phyloP scores from a whole-genome alignment of 257 asterid genomes.

The Gardenia jasminoides region DNA sequence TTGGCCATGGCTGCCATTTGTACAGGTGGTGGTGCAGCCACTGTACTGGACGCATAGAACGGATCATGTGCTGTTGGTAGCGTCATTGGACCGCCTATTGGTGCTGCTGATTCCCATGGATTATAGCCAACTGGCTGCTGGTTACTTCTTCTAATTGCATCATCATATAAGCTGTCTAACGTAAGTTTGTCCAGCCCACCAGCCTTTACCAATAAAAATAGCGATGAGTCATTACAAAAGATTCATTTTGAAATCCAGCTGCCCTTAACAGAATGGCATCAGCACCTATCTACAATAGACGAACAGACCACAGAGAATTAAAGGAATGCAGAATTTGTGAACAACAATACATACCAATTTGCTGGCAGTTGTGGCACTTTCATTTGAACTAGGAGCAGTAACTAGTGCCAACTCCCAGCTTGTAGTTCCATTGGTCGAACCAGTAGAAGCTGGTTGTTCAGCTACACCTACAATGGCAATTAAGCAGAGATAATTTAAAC shows the following conservation, averaged over 20 bases:
- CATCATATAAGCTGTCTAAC: constrained; percentile 89
- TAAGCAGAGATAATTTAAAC: neutral
- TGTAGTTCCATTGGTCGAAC: constrained; percentile 52
- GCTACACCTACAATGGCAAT: constrained; percentile 33
- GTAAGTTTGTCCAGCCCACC: constrained; percentile 91
- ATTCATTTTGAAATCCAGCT: constrained; percentile 1
- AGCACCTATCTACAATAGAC: neutral
- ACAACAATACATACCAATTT: constrained; percentile 60
- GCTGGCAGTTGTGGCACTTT: constrained; percentile 52
- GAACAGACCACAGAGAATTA: no score
- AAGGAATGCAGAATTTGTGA: no score
- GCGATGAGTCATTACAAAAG: constrained; percentile 3
- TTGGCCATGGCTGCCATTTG: constrained; percentile 73
- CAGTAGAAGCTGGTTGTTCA: constrained; percentile 55
- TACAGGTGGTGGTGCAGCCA: constrained; percentile 63
- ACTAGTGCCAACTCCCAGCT: constrained; percentile 99
- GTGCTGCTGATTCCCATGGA: constrained; percentile 78
- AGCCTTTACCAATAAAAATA: constrained; percentile 46
- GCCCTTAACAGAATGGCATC: neutral
- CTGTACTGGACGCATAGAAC: constrained; percentile 59
- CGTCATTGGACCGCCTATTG: constrained; percentile 41
- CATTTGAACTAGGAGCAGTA: constrained; percentile 85
- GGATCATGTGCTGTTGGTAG: constrained; percentile 56
- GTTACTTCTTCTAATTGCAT: constrained; percentile 81
- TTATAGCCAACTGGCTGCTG: constrained; percentile 63